Evolutionary conservation across 768 basidiomycete species (phyloP).

Genomic region (Epithele typhae): DNA sequence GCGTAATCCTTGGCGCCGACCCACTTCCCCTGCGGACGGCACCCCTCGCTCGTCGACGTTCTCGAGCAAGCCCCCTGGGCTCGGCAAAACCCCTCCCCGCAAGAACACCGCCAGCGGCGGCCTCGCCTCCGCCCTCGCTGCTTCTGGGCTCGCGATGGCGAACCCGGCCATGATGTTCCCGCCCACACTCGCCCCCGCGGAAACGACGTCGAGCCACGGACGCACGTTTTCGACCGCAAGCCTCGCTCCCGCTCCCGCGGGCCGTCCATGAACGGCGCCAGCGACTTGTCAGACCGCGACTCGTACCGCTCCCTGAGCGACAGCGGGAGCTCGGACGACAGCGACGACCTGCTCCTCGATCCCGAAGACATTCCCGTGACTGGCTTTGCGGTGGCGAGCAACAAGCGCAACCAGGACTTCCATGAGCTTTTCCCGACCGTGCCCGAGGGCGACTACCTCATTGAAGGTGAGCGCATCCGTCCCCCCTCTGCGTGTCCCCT

Average conservation of each 20-base stretch:
- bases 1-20: constrained; percentile 19
- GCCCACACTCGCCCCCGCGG: constrained; percentile 15
- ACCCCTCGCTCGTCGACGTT: constrained; percentile 15
- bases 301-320: constrained; percentile 15
- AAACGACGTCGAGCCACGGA: constrained; percentile 3
- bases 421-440: constrained; percentile 88
- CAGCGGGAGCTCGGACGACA: constrained; percentile 24
- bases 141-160: constrained; percentile 64
- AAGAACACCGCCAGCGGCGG: constrained; percentile 39
- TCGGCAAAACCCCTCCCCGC: constrained; percentile 31
- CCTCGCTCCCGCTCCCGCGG: constrained; percentile 15
- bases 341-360: constrained; percentile 39
- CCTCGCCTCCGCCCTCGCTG: constrained; percentile 64
- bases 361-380: constrained; percentile 86
- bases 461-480: constrained; percentile 79
- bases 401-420: constrained; percentile 91
- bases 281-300: constrained; percentile 18
- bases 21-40: constrained; percentile 3
- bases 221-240: constrained; percentile 1
- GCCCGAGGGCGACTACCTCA: constrained; percentile 94
- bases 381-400: constrained; percentile 96
- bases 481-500: neutral
- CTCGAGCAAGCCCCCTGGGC: constrained; percentile 6
- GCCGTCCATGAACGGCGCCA: constrained; percentile 16
- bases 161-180: constrained; percentile 47